Percentiles rank a stretch among this genome's conserved stretches.
Conservation (phyloP, 345 rosid genomes). For the Toxicodendron radicans region DNA sequence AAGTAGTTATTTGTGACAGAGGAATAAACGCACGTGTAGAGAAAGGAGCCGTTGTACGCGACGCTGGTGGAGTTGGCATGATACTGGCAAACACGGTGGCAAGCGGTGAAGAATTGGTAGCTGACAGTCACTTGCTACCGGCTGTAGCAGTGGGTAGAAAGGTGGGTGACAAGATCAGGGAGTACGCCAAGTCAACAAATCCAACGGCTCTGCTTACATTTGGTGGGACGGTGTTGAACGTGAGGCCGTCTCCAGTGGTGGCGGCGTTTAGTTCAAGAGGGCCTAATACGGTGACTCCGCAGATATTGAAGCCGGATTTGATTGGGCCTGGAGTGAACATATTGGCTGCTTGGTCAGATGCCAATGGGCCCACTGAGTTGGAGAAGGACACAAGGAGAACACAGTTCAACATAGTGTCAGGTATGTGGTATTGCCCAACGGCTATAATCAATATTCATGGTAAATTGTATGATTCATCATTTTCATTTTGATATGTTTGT, state of each 20-base stretch:
- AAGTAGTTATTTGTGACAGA: constrained; percentile 78
- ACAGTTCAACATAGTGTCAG: constrained; percentile 77
- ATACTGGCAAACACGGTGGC: constrained; percentile 66
- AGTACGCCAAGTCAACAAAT: constrained; percentile 43
- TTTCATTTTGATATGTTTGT: neutral
- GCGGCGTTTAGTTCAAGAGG: constrained; percentile 94
- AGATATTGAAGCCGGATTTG: constrained; percentile 84
- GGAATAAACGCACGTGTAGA: constrained; percentile 75
- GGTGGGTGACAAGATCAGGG: constrained; percentile 56
- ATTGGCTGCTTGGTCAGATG: constrained; percentile 81
- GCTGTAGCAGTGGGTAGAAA: constrained; percentile 69
- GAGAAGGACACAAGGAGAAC: constrained; percentile 65
- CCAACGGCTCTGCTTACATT: constrained; percentile 62
- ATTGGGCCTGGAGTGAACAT: constrained; percentile 92
- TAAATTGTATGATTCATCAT: too few relatives aligned
- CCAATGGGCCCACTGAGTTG: constrained; percentile 68
- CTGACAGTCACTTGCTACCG: constrained; percentile 81
- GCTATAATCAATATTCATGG: neutral
- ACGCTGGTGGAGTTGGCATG: constrained; percentile 89
- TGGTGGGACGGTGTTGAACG: constrained; percentile 66
- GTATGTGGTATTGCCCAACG: constrained; percentile 35
- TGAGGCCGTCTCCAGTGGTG: constrained; percentile 77
- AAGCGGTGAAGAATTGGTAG: constrained; percentile 76
- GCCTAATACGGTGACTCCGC: constrained; percentile 69
- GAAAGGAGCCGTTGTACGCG: constrained; percentile 75